These are phyloP conservation scores for Paramecium sonneborni DNA, from an alignment of 73 alveolate genomes.

Conservation along the genomic window DNA sequence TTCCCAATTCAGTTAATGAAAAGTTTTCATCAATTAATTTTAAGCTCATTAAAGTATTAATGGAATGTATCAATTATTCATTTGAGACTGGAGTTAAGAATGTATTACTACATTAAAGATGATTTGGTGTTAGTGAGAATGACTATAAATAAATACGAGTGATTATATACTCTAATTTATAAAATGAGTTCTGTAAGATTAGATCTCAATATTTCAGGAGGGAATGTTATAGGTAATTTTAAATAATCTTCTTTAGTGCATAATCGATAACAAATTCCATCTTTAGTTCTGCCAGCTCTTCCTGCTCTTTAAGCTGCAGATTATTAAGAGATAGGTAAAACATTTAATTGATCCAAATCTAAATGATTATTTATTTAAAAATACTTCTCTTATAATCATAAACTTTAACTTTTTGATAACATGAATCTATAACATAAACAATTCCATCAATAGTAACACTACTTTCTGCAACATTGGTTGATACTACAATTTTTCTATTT, in stretches of 20 bases:
- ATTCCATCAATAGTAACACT: slow-evolving; percentile 95
- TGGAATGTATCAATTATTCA: background rate
- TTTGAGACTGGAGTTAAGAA: slow-evolving; percentile 11
- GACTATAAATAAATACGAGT: background rate
- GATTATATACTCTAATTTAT: slow-evolving; percentile 65
- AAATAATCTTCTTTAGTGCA: slow-evolving; percentile 79
- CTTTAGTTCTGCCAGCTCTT: slow-evolving; percentile 89
- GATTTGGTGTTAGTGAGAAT: slow-evolving; percentile 27
- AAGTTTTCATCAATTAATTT: background rate
- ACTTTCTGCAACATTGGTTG: slow-evolving; percentile 97
- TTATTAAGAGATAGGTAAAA: slow-evolving; percentile 77
- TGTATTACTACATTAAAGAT: background rate
- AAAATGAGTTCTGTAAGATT: slow-evolving; percentile 80
- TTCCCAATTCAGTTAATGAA: slow-evolving; percentile 42
- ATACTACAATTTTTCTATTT: slow-evolving; percentile 65
- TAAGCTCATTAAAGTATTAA: background rate
- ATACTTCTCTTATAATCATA: slow-evolving; percentile 70
- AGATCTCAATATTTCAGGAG: slow-evolving; percentile 88
- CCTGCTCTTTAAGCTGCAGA: slow-evolving; percentile 89
- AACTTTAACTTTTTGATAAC: slow-evolving; percentile 88
- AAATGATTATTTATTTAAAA: slow-evolving; percentile 78
- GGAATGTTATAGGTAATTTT: slow-evolving; percentile 69
- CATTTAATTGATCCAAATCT: slow-evolving; percentile 59
- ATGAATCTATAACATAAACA: slow-evolving; percentile 92
- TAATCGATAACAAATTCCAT: slow-evolving; percentile 85